A percentile compares a stretch with the other conserved stretches of the same genome.
Evolutionary conservation across 257 asterid species (phyloP).

Genomic region (Euphrasia confusa): DNA sequence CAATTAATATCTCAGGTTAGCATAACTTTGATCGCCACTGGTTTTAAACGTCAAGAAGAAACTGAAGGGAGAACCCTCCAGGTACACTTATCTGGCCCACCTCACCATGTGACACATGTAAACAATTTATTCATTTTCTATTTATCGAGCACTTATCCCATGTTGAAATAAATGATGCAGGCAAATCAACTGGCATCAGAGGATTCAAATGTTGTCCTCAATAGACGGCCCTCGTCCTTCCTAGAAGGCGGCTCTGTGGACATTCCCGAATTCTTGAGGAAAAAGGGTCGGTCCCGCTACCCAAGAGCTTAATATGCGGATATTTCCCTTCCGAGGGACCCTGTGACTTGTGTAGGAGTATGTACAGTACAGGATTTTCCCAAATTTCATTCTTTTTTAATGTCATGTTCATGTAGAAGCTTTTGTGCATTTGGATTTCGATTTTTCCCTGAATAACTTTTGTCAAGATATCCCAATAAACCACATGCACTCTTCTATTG

Average conservation of each 20-base stretch:
- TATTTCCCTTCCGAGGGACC: constrained; percentile 5
- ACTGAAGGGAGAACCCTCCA: constrained; percentile 66
- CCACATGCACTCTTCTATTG: too few species aligned
- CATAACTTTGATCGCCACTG: constrained; percentile 94
- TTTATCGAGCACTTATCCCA: neutral
- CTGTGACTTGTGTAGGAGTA: neutral
- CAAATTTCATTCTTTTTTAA: neutral
- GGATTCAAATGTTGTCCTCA: constrained; percentile 48
- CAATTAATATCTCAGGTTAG: constrained; percentile 55
- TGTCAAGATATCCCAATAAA: neutral
- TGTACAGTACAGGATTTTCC: constrained; percentile 37
- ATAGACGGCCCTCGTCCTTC: constrained; percentile 69
- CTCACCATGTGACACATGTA: neutral
- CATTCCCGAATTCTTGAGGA: constrained; percentile 90
- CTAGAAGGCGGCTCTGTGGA: constrained; percentile 69
- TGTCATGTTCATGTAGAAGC: neutral
- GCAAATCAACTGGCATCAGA: constrained; percentile 54
- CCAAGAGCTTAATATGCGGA: constrained; percentile 58
- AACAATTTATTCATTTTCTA: neutral
- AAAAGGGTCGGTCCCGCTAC: constrained; percentile 84
- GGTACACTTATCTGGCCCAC: constrained; percentile 34
- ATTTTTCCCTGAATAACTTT: neutral
- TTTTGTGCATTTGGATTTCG: neutral
- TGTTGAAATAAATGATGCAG: constrained; percentile 32
- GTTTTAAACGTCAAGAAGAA: constrained; percentile 96